Percentiles rank a stretch among this genome's conserved stretches.
phyloP scores from a whole-genome alignment of 768 basidiomycete species.

The Lactarius akahatsu region DNA sequence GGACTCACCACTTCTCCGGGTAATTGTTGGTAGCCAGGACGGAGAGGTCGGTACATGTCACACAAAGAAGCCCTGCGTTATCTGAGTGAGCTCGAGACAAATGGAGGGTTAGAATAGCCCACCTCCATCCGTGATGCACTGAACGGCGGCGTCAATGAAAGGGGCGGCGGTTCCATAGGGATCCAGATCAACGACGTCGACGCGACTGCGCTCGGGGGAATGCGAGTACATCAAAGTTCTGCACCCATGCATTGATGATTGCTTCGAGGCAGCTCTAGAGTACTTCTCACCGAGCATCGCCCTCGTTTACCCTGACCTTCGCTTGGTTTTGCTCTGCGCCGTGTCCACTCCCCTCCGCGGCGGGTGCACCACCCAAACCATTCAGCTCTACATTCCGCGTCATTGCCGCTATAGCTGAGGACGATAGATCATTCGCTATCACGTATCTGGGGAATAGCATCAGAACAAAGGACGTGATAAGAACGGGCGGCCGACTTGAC shows the following conservation, averaged over 20 bases:
- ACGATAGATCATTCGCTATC: slow-evolving; percentile 91
- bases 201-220: slow-evolving; percentile 65
- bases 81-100: background rate
- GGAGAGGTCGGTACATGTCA: slow-evolving; percentile 95
- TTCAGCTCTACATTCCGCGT: slow-evolving; percentile 82
- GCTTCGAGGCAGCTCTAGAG: background rate
- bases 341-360: slow-evolving; percentile 22
- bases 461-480: background rate
- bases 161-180: slow-evolving; percentile 98
- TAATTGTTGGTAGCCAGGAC: slow-evolving; percentile 93
- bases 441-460: slow-evolving; percentile 53
- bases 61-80: slow-evolving; percentile 74
- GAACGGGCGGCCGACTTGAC: slow-evolving; percentile 58
- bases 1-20: slow-evolving; percentile 87
- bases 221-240: slow-evolving; percentile 92
- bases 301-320: slow-evolving; percentile 82
- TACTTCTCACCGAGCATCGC: slow-evolving; percentile 81
- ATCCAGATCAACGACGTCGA: slow-evolving; percentile 96
- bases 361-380: slow-evolving; percentile 48
- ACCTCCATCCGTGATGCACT: slow-evolving; percentile 87
- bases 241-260: background rate
- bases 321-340: slow-evolving; percentile 34
- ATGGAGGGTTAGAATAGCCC: slow-evolving; percentile 24
- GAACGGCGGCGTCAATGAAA: slow-evolving; percentile 93
- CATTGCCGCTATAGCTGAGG: slow-evolving; percentile 83